Percentiles rank a stretch among this genome's conserved stretches.
Conservation (phyloP, 352 stramenopile genomes). For the Elongisporangium anandrum region DNA sequence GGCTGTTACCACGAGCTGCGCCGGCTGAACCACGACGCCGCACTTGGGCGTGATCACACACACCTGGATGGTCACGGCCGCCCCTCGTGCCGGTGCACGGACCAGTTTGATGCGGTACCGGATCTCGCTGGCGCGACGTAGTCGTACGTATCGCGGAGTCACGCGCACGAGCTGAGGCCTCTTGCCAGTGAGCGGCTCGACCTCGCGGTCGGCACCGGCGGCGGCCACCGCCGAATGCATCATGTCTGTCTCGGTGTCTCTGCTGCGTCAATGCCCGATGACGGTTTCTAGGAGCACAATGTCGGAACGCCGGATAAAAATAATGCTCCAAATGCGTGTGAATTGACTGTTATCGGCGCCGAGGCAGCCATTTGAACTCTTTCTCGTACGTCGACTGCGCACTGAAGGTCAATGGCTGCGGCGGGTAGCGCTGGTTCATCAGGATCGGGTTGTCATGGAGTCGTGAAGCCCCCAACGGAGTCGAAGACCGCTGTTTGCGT, state of each 20-base stretch:
- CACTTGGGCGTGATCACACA: conserved; percentile 60
- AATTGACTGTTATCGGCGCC: conserved; percentile 23
- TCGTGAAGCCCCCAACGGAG: neutral
- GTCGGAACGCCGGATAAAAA: neutral
- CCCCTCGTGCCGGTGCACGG: conserved; percentile 37
- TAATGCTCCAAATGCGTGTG: neutral
- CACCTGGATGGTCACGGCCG: conserved; percentile 59
- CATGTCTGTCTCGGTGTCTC: neutral
- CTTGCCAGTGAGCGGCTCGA: conserved; percentile 3
- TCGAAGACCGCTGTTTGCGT: neutral
- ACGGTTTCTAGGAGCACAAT: neutral
- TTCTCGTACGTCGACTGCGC: conserved; percentile 35
- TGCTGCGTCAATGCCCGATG: neutral
- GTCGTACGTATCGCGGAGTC: conserved; percentile 51
- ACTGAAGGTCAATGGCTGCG: conserved; percentile 32
- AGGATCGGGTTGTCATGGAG: conserved; percentile 40
- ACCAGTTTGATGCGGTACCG: conserved; percentile 53
- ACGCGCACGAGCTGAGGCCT: conserved; percentile 46
- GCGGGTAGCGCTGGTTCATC: conserved; percentile 39
- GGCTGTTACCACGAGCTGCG: conserved; percentile 45
- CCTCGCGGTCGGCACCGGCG: neutral
- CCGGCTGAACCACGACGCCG: conserved; percentile 39
- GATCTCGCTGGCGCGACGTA: conserved; percentile 62
- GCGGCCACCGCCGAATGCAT: neutral
- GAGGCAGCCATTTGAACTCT: conserved; percentile 20